phyloP scores from a whole-genome alignment of 2,329 filamentous ascomycete species.

The Alternaria ethzedia region DNA sequence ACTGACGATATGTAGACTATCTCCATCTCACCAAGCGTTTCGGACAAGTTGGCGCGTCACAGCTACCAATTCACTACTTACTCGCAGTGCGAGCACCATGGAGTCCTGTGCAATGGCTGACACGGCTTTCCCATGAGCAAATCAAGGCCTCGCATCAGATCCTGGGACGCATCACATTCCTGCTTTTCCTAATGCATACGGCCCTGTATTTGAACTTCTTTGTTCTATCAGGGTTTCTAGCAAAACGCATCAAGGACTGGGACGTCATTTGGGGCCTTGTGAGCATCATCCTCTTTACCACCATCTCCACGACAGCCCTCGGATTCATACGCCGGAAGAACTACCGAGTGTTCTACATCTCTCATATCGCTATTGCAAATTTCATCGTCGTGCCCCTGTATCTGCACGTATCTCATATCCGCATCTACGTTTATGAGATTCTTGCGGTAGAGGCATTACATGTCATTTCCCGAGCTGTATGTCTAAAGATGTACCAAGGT shows the following conservation, averaged over 20 bases:
- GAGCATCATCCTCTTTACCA: slow-evolving; percentile 53
- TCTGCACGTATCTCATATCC: slow-evolving; percentile 63
- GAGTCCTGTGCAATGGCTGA: slow-evolving; percentile 59
- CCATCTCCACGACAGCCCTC: slow-evolving; percentile 58
- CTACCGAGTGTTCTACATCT: slow-evolving; percentile 63
- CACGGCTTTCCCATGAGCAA: slow-evolving; percentile 60
- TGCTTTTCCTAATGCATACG: slow-evolving; percentile 60
- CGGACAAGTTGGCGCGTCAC: slow-evolving; percentile 65
- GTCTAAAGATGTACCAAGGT: slow-evolving; percentile 45
- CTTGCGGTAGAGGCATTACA: slow-evolving; percentile 56
- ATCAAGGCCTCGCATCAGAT: slow-evolving; percentile 65
- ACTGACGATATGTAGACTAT: slow-evolving; percentile 57
- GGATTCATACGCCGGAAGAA: slow-evolving; percentile 54
- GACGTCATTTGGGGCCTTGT: slow-evolving; percentile 64
- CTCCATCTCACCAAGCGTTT: slow-evolving; percentile 69
- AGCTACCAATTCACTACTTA: slow-evolving; percentile 65
- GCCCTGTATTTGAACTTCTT: slow-evolving; percentile 65
- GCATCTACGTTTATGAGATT: slow-evolving; percentile 60
- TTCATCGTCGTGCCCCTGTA: slow-evolving; percentile 58
- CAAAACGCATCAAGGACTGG: slow-evolving; percentile 60
- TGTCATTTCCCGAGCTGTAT: slow-evolving; percentile 45
- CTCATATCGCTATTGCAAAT: slow-evolving; percentile 61
- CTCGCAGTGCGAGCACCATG: slow-evolving; percentile 60
- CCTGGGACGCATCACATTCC: slow-evolving; percentile 61
- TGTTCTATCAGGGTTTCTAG: slow-evolving; percentile 56